These are phyloP conservation scores for Lentinula raphanica DNA, from an alignment of 768 basidiomycete genomes.

Conservation along the genomic window DNA sequence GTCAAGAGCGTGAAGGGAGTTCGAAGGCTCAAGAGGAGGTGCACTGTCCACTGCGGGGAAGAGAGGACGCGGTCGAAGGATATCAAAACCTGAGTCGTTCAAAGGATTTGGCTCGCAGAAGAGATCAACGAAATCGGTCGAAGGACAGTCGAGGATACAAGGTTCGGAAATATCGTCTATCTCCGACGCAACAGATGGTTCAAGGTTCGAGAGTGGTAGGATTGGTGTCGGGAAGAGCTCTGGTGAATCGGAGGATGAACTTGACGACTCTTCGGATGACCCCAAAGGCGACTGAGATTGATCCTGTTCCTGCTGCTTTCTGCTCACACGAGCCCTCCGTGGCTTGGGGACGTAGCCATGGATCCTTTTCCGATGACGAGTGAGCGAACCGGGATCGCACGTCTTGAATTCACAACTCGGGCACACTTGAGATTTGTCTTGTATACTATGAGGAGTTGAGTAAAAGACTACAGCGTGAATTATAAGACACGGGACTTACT, in stretches of 20 bases:
- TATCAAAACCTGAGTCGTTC: neutral
- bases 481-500: neutral
- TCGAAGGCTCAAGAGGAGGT: neutral
- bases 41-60: neutral
- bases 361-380: constrained; percentile 4
- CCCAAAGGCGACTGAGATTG: neutral
- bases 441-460: neutral
- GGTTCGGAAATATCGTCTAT: neutral
- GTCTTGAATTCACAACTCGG: constrained; percentile 5
- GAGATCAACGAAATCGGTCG: neutral
- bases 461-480: neutral
- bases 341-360: constrained; percentile 2
- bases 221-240: neutral
- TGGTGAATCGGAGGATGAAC: neutral
- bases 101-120: neutral
- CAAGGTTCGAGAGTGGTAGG: too few relatives aligned
- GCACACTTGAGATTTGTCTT: constrained; percentile 3
- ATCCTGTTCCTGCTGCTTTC: too few relatives aligned
- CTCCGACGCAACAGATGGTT: neutral
- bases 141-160: neutral
- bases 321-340: neutral
- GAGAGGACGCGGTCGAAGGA: neutral
- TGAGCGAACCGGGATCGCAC: constrained; percentile 2
- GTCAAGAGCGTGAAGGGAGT: neutral
- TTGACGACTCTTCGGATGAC: neutral